Conservation (phyloP, 495 filamentous ascomycete species). For the Daldinia concentrica region DNA sequence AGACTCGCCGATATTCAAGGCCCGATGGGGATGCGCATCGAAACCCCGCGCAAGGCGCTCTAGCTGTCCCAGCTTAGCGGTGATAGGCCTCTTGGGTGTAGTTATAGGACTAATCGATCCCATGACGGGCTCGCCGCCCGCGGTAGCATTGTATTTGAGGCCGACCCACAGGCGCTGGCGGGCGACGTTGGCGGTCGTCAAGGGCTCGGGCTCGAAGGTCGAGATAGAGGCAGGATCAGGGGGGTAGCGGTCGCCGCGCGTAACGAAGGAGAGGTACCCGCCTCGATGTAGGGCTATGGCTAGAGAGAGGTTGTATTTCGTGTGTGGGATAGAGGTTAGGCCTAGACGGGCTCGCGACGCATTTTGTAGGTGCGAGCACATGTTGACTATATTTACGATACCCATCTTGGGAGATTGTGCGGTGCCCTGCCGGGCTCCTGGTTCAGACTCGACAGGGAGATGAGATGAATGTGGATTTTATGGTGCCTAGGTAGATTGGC, state of each 20-base stretch:
- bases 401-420: slow-evolving; percentile 70
- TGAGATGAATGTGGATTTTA: too few relatives aligned
- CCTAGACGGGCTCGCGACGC: slow-evolving; percentile 84
- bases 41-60: slow-evolving; percentile 72
- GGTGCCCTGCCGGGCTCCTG: slow-evolving; percentile 26
- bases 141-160: slow-evolving; percentile 76
- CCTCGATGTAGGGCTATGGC: slow-evolving; percentile 79
- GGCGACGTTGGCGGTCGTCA: slow-evolving; percentile 82
- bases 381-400: slow-evolving; percentile 78
- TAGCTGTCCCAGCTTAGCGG: slow-evolving; percentile 68
- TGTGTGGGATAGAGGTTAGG: slow-evolving; percentile 84
- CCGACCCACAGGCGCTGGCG: slow-evolving; percentile 87
- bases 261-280: slow-evolving; percentile 84
- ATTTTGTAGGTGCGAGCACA: slow-evolving; percentile 95
- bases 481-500: background rate
- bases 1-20: slow-evolving; percentile 83
- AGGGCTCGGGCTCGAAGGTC: slow-evolving; percentile 63
- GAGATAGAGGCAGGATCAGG: slow-evolving; percentile 64
- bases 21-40: slow-evolving; percentile 69
- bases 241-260: slow-evolving; percentile 75
- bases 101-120: slow-evolving; percentile 72
- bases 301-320: slow-evolving; percentile 80
- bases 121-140: slow-evolving; percentile 84
- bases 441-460: background rate
- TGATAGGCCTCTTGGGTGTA: slow-evolving; percentile 79